phyloP scores from a whole-genome alignment of 2,329 filamentous ascomycete species.

The Diaporthe longicolla region DNA sequence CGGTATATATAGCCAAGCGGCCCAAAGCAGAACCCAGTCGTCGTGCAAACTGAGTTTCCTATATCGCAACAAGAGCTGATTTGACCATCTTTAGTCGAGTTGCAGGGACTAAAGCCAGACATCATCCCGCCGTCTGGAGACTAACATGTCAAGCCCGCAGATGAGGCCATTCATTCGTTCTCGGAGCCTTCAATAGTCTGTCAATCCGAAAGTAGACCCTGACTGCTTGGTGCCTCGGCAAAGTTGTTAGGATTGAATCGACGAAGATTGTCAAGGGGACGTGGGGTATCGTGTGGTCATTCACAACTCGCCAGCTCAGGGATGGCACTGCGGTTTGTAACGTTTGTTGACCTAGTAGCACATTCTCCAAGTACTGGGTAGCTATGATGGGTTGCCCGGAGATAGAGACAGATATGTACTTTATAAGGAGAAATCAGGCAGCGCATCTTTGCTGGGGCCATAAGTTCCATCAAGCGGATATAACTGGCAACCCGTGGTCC shows the following conservation, averaged over 20 bases:
- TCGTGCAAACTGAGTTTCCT: neutral
- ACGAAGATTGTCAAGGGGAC: neutral
- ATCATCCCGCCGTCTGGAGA: neutral
- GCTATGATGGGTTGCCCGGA: no score
- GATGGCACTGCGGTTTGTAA: neutral
- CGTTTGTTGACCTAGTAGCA: neutral
- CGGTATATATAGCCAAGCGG: neutral
- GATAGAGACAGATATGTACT: neutral
- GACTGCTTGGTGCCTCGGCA: neutral
- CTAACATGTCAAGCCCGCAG: neutral
- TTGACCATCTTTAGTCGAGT: neutral
- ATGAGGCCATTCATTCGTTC: neutral
- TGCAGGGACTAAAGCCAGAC: neutral
- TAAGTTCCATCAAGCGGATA: neutral
- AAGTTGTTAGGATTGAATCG: neutral
- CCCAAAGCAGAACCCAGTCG: neutral
- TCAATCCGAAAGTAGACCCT: neutral
- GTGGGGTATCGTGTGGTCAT: neutral
- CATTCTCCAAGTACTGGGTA: neutral
- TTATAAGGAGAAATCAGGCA: neutral
- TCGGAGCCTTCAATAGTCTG: neutral
- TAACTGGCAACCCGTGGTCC: neutral
- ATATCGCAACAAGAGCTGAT: neutral
- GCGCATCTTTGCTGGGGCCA: no score
- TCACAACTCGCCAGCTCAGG: neutral